phyloP scores from a whole-genome alignment of 495 filamentous ascomycete genomes.

The Acidomyces sp. region DNA sequence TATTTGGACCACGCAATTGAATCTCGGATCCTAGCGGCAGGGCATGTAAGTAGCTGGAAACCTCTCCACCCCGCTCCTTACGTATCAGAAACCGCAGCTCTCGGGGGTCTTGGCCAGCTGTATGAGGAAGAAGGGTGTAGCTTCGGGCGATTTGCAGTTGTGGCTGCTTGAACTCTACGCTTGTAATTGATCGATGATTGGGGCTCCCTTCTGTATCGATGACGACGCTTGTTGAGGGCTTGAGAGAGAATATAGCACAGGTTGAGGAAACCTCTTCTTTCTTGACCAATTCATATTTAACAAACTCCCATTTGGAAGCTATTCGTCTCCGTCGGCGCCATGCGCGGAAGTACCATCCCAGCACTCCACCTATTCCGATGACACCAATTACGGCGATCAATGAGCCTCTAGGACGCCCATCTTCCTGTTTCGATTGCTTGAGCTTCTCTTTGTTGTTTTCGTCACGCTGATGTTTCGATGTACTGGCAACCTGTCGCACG shows the following conservation, averaged over 20 bases:
- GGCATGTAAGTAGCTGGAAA: constrained; percentile 53
- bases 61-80: constrained; percentile 31
- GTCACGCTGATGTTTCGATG: no score
- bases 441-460: no score
- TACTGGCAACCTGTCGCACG: no score
- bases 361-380: no score
- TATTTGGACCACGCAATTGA: constrained; percentile 63
- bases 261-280: constrained; percentile 60
- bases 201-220: constrained; percentile 29
- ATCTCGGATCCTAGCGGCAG: constrained; percentile 48
- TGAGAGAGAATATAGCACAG: constrained; percentile 60
- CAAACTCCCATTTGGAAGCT: no score
- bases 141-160: constrained; percentile 75
- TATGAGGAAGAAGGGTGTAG: constrained; percentile 70
- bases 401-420: no score
- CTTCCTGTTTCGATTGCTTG: no score
- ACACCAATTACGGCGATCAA: no score
- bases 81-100: constrained; percentile 39
- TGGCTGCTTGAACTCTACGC: constrained; percentile 86
- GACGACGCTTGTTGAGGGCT: constrained; percentile 15
- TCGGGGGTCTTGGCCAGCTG: constrained; percentile 27
- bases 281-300: constrained; percentile 39
- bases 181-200: constrained; percentile 53
- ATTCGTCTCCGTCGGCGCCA: no score
- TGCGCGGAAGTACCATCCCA: no score